Conservation (phyloP, 805 yeast species). For the Myxozyma melibiosi region DNA sequence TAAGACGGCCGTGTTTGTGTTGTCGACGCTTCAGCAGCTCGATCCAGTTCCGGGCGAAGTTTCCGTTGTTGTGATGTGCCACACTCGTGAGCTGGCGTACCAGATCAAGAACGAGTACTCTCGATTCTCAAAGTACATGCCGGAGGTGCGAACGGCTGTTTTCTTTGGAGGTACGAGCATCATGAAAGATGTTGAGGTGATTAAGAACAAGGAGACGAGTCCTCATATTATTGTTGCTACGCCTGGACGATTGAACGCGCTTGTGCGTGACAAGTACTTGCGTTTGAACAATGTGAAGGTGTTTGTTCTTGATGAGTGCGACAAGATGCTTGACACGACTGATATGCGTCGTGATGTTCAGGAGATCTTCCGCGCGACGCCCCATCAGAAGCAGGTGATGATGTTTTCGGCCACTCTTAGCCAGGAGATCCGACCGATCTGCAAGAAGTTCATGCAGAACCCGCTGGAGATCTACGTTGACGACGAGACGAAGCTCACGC, state of each 20-base stretch:
- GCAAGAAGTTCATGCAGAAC: slow-evolving; percentile 97
- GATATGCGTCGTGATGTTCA: slow-evolving; percentile 96
- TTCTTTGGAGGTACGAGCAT: slow-evolving; percentile 95
- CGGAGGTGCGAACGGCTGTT: slow-evolving; percentile 94
- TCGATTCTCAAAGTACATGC: slow-evolving; percentile 97
- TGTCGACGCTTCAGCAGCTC: slow-evolving; percentile 93
- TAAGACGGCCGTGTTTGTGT: slow-evolving; percentile 96
- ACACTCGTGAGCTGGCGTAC: slow-evolving; percentile 98
- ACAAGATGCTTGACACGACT: slow-evolving; percentile 82
- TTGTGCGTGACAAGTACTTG: slow-evolving; percentile 86
- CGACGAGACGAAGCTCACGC: slow-evolving; percentile 94
- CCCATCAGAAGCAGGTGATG: slow-evolving; percentile 98
- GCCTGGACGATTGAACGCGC: slow-evolving; percentile 95
- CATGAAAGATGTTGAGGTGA: slow-evolving; percentile 78
- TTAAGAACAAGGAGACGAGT: slow-evolving; percentile 88
- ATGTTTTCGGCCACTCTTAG: slow-evolving; percentile 97
- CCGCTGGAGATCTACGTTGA: slow-evolving; percentile 97
- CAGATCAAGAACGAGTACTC: slow-evolving; percentile 97
- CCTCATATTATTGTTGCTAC: slow-evolving; percentile 98
- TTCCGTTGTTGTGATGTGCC: slow-evolving; percentile 91
- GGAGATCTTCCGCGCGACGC: slow-evolving; percentile 95
- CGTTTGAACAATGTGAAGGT: slow-evolving; percentile 88
- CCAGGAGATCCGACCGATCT: slow-evolving; percentile 91
- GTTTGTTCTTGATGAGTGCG: slow-evolving; percentile 97
- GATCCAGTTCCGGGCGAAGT: slow-evolving; percentile 98